Evolutionary conservation across 2,329 filamentous ascomycete genomes (phyloP).

Genomic region (Pezicula radicicola): DNA sequence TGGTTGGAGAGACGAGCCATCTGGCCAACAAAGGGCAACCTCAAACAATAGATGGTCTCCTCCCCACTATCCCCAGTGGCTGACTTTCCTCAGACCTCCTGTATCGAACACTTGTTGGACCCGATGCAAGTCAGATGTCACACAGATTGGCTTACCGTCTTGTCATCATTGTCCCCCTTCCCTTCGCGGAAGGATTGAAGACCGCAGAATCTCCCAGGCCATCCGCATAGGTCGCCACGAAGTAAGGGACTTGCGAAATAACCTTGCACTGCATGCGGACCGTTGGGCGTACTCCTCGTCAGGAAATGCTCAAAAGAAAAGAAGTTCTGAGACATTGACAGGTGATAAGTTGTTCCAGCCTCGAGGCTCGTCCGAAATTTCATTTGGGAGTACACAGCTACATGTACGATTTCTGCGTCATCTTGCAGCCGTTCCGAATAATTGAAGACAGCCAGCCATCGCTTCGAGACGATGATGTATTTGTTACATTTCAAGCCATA

Average conservation of each 20-base stretch:
- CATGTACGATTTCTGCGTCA: too few relatives aligned
- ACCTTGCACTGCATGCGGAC: conserved; percentile 1
- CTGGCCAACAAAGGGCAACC: not conserved
- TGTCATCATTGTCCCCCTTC: not conserved
- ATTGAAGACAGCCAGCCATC: too few relatives aligned
- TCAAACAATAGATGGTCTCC: not conserved
- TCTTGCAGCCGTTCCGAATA: too few relatives aligned
- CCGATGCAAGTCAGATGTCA: too few relatives aligned
- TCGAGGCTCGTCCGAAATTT: not conserved
- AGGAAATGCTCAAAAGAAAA: not conserved
- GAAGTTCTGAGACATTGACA: not conserved
- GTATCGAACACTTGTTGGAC: not conserved
- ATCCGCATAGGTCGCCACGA: not conserved
- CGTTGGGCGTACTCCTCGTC: not conserved
- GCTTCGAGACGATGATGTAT: too few relatives aligned
- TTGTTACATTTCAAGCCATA: too few relatives aligned
- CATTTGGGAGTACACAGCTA: not conserved
- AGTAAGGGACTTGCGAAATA: conserved; percentile 2
- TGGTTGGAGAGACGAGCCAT: not conserved
- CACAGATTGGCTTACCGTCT: not conserved
- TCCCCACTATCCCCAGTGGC: not conserved
- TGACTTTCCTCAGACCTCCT: not conserved
- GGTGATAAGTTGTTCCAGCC: not conserved
- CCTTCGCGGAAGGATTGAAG: too few relatives aligned
- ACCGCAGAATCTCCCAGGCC: too few relatives aligned